Evolutionary conservation across 169 alveolate species (phyloP).

Genomic region (Plasmodium knowlesi): DNA sequence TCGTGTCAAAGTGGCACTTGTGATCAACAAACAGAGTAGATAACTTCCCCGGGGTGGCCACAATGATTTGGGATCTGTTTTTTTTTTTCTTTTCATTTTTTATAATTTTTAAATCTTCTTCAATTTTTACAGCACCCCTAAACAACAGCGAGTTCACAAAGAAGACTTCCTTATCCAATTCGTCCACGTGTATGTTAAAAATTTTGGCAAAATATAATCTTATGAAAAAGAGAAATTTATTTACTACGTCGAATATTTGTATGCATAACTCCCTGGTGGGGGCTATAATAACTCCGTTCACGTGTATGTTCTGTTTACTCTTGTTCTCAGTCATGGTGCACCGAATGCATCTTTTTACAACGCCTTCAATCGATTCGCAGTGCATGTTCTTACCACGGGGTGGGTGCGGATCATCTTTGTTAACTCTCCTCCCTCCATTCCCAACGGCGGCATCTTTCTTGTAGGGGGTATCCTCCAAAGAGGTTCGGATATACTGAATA

Average conservation of each 20-base stretch:
- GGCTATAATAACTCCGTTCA: slow-evolving; percentile 89
- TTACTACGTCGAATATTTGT: slow-evolving; percentile 82
- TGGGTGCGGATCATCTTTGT: neutral
- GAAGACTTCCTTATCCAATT: slow-evolving; percentile 31
- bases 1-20: slow-evolving; percentile 22
- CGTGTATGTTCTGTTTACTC: slow-evolving; percentile 12
- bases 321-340: neutral
- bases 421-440: neutral
- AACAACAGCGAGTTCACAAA: slow-evolving; percentile 26
- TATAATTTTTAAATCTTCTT: slow-evolving; percentile 42
- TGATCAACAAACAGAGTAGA: slow-evolving; percentile 15
- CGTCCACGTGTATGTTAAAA: slow-evolving; percentile 1
- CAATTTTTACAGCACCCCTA: slow-evolving; percentile 65
- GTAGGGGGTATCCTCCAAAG: neutral
- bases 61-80: slow-evolving; percentile 36
- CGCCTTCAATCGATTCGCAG: neutral
- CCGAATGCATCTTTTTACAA: neutral
- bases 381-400: neutral
- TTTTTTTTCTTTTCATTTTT: slow-evolving; percentile 62
- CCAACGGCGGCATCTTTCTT: neutral
- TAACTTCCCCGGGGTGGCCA: slow-evolving; percentile 63
- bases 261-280: slow-evolving; percentile 95
- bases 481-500: neutral
- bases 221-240: slow-evolving; percentile 45
- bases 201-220: slow-evolving; percentile 38